These are phyloP conservation scores for Westerdykella ornata DNA, from an alignment of 2,329 filamentous ascomycete genomes.

Conservation along the genomic window DNA sequence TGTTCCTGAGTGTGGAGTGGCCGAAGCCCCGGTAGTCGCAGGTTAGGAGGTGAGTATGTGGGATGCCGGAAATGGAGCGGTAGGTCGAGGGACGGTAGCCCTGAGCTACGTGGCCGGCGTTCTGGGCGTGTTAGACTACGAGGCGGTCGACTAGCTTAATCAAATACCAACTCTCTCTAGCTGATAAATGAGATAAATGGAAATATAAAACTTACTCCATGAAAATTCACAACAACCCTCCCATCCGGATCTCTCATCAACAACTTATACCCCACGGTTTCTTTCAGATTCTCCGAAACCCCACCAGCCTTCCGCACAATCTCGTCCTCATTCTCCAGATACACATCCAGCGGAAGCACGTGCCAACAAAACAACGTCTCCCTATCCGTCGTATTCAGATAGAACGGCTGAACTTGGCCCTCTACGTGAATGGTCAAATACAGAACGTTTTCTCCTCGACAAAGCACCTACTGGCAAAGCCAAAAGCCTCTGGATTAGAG, in stretches of 20 bases:
- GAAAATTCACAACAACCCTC: conserved; percentile 53
- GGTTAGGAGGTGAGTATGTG: conserved; percentile 69
- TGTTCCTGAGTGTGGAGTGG: conserved; percentile 60
- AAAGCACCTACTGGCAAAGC: conserved; percentile 63
- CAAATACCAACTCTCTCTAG: neutral
- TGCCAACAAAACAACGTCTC: conserved; percentile 86
- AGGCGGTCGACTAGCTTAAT: neutral
- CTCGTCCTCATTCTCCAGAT: conserved; percentile 61
- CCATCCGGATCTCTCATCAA: conserved; percentile 47
- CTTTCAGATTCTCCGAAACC: conserved; percentile 40
- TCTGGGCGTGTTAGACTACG: conserved; percentile 44
- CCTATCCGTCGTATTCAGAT: conserved; percentile 64
- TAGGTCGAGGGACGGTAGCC: conserved; percentile 69
- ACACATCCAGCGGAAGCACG: conserved; percentile 71
- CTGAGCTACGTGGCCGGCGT: conserved; percentile 80
- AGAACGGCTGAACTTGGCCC: conserved; percentile 85
- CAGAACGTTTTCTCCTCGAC: conserved; percentile 45
- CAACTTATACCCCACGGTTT: conserved; percentile 46
- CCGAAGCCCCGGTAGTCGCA: conserved; percentile 91
- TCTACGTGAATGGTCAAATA: conserved; percentile 43
- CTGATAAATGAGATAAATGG: neutral
- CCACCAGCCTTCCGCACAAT: conserved; percentile 43
- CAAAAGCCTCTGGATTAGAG: conserved; percentile 72
- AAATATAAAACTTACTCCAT: conserved; percentile 49
- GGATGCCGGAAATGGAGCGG: conserved; percentile 64